Base-by-base conservation (phyloP, 2,329 filamentous ascomycete genomes). In the Talaromyces sp. region DNA sequence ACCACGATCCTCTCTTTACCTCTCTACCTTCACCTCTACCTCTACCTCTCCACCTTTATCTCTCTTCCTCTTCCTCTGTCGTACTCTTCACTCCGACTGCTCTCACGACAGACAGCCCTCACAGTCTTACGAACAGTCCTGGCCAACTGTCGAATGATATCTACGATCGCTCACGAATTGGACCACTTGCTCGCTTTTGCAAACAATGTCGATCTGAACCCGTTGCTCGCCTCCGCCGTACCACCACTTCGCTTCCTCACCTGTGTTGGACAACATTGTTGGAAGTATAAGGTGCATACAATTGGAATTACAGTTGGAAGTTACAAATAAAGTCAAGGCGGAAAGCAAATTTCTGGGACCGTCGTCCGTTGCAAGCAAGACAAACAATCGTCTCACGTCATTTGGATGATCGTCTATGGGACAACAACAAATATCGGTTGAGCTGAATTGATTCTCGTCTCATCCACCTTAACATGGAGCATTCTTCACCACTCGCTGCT, bases 401-500 rank as follows among this genome's bases (percentile, higher is more conserved):
- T 60, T 64, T 60, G 43, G 54, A 54, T 57, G 62, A 64, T 41
- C 33, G 54, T 57, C 33, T 60, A 60, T 56, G 62, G 60, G 45
- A 59, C 39, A 59, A 56, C 37, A 39, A 19, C 54, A 39, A 5
- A 31, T 8, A 35, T 45, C 45, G 24, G 27, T 33, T 60, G 43
- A 61, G 61, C 35, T 56, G 56, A 62, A 50, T 33, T 62, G 59
- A 54, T 33, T 33, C 19, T 24, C 54, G 54, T 57, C 54, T 27
- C 14, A 66, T 37, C 43, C 22, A 22, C 27, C 50, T 58, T 31
- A 31, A 45, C 74, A 97, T 98, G 92, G 93, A 97, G 81, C 89
- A 91, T 69, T 97, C 94, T 52, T 98, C 95, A 73, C 95, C 95
- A 56, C 82, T 98, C 75, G 94, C 94, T 78, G 93, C 94, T 65